Conservation (phyloP, 805 yeast species). For the Myxozyma udenii region DNA sequence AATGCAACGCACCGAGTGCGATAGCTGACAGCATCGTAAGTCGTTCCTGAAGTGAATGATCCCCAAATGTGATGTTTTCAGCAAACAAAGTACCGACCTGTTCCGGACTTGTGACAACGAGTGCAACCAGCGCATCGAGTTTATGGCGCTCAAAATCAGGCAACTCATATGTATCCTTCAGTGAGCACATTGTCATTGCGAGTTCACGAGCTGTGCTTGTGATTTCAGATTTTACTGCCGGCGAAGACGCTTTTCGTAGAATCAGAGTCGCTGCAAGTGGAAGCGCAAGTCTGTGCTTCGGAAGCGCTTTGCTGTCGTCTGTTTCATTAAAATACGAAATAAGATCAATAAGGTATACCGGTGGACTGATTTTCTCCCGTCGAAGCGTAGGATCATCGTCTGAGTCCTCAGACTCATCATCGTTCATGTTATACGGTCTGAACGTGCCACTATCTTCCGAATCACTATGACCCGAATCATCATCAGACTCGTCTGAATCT, state of each 20-base stretch:
- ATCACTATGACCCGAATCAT: too few species aligned
- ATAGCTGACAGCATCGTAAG: conserved; percentile 64
- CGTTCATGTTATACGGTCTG: conserved; percentile 32
- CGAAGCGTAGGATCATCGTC: conserved; percentile 51
- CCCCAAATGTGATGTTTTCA: conserved; percentile 54
- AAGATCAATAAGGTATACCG: conserved; percentile 72
- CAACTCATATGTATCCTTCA: conserved; percentile 58
- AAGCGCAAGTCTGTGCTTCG: conserved; percentile 51
- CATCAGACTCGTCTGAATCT: conserved; percentile 28
- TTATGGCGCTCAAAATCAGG: conserved; percentile 60
- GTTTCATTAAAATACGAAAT: conserved; percentile 53
- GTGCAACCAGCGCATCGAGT: conserved; percentile 62
- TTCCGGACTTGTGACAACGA: conserved; percentile 55
- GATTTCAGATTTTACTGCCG: conserved; percentile 56
- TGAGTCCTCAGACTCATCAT: conserved; percentile 48
- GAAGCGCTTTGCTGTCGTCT: conserved; percentile 45
- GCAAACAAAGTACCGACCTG: conserved; percentile 41
- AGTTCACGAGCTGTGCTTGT: conserved; percentile 55
- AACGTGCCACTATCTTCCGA: conserved; percentile 36
- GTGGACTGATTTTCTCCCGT: conserved; percentile 44
- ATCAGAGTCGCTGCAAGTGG: conserved; percentile 56
- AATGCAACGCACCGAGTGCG: conserved; percentile 69
- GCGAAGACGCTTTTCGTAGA: conserved; percentile 51
- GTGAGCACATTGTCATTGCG: conserved; percentile 49
- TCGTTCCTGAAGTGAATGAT: conserved; percentile 76